Percentiles rank a stretch among this genome's conserved stretches.
Conservation (phyloP, 768 basidiomycete species). For the Tricholomella constricta region DNA sequence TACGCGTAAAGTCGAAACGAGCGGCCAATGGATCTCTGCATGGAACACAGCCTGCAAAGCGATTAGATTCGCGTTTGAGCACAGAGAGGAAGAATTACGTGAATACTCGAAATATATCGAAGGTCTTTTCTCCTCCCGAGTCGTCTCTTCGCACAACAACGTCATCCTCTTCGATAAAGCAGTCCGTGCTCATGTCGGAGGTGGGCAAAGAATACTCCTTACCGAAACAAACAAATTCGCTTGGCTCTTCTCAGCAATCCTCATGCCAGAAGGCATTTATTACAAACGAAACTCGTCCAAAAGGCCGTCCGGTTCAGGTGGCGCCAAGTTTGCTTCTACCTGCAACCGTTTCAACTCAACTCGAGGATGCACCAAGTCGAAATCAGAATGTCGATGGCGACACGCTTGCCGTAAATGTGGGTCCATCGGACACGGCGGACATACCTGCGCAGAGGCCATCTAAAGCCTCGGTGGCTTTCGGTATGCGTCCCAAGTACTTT, state of each 20-base stretch:
- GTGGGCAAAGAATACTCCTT: slow-evolving; percentile 15
- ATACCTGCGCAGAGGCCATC: too few relatives aligned
- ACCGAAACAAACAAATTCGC: slow-evolving; percentile 15
- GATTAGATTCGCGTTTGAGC: slow-evolving; percentile 24
- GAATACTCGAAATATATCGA: slow-evolving; percentile 16
- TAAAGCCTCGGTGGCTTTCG: background rate
- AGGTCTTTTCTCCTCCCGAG: slow-evolving; percentile 19
- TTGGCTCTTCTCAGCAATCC: slow-evolving; percentile 1
- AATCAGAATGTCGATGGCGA: slow-evolving; percentile 3
- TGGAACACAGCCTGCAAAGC: slow-evolving; percentile 18
- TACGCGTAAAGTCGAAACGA: background rate
- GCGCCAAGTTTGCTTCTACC: too few relatives aligned
- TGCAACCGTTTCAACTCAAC: slow-evolving; percentile 26
- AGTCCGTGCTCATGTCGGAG: slow-evolving; percentile 18
- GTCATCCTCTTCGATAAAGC: slow-evolving; percentile 33
- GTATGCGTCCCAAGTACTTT: background rate
- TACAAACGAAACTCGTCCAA: background rate
- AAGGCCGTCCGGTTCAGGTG: background rate
- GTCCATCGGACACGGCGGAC: background rate
- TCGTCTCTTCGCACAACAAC: slow-evolving; percentile 1
- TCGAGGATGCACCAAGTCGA: slow-evolving; percentile 8
- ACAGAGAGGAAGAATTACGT: slow-evolving; percentile 22
- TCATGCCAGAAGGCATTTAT: slow-evolving; percentile 13
- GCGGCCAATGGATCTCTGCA: slow-evolving; percentile 18
- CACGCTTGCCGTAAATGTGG: background rate